These are phyloP conservation scores for Zasmidium angulare DNA, from an alignment of 2,329 filamentous ascomycete species.

Conservation along the genomic window DNA sequence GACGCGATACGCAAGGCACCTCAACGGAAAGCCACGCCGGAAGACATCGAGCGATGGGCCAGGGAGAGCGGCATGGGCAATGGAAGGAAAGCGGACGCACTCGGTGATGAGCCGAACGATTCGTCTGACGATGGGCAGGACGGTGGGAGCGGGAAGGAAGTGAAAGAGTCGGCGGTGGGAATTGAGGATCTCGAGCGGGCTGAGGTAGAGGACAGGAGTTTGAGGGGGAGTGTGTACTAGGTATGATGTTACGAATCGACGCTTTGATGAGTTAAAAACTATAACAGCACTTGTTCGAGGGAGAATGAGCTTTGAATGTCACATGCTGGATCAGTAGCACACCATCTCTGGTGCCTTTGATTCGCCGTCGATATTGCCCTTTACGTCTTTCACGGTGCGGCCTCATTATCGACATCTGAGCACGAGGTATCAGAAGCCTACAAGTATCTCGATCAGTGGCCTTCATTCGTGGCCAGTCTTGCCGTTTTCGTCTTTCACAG, in stretches of 20 bases:
- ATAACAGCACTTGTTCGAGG: neutral
- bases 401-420: too few species aligned
- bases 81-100: conserved; percentile 45
- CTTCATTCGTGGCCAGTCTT: too few species aligned
- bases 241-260: neutral
- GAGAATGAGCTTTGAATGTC: neutral
- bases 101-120: conserved; percentile 44
- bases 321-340: neutral
- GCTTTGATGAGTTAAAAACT: neutral
- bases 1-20: conserved; percentile 37
- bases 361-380: too few species aligned
- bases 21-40: conserved; percentile 48
- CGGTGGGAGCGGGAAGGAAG: conserved; percentile 4
- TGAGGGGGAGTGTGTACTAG: conserved; percentile 35
- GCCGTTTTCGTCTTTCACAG: too few species aligned
- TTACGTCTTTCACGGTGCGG: too few species aligned
- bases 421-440: too few species aligned
- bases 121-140: conserved; percentile 16
- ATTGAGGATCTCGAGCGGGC: conserved; percentile 23
- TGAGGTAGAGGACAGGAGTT: conserved; percentile 30
- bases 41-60: conserved; percentile 43
- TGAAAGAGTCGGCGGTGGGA: conserved; percentile 1
- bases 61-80: conserved; percentile 49
- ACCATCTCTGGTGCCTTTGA: too few species aligned
- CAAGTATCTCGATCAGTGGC: too few species aligned